Evolutionary conservation across 164 flowering plant genomes (phyloP).

Genomic region (Cinnamomum chago): DNA sequence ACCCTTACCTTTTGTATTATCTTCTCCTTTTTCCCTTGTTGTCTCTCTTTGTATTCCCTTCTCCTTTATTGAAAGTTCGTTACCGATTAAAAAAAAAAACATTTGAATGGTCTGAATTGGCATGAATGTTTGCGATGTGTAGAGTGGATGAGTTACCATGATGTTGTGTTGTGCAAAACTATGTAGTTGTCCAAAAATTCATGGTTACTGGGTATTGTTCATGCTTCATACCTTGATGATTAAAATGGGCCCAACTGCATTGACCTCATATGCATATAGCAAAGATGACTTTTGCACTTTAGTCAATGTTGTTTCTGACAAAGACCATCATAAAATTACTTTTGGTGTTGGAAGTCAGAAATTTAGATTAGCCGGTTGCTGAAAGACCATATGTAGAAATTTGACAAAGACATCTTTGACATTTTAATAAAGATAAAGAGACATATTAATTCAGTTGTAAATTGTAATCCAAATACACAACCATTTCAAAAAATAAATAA

Average conservation of each 20-base stretch:
- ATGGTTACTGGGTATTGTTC: not conserved
- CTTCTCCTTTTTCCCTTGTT: too few relatives aligned
- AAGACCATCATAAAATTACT: constrained; percentile 20
- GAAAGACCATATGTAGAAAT: too few relatives aligned
- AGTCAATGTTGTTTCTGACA: constrained; percentile 83
- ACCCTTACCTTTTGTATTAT: too few relatives aligned
- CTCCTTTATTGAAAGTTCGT: too few relatives aligned
- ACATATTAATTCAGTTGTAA: not conserved
- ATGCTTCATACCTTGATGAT: constrained; percentile 62
- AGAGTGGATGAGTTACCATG: not conserved
- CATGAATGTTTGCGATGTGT: not conserved
- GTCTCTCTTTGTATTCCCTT: too few relatives aligned
- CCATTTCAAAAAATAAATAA: too few relatives aligned
- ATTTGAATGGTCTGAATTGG: not conserved
- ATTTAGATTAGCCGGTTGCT: not conserved
- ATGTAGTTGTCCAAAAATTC: not conserved
- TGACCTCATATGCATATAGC: constrained; percentile 79
- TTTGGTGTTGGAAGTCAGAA: not conserved
- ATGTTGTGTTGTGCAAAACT: not conserved
- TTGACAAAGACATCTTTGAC: too few relatives aligned
- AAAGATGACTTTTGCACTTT: constrained; percentile 77
- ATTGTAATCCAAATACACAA: not conserved
- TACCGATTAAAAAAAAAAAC: not conserved
- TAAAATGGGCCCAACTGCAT: constrained; percentile 89
- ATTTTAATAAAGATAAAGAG: not conserved